Evolutionary conservation across 768 basidiomycete species (phyloP).

Genomic region (Rhodocollybia butyracea): DNA sequence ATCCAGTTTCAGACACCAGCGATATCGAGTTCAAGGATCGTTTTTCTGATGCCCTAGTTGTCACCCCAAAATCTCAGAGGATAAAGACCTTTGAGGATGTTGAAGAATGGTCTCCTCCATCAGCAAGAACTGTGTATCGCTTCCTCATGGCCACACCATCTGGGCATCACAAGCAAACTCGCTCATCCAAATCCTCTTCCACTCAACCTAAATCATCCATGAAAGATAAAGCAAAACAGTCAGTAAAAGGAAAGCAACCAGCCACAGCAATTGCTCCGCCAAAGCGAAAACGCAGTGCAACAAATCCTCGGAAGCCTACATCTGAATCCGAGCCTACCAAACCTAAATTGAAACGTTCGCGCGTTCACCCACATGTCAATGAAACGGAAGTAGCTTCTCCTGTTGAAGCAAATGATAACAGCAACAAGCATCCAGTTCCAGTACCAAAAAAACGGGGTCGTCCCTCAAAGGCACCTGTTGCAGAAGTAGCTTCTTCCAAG

Average conservation of each 20-base stretch:
- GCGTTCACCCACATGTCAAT: too few relatives aligned
- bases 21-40: background rate
- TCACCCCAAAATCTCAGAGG: background rate
- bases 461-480: background rate
- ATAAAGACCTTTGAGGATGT: background rate
- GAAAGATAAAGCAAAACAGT: background rate
- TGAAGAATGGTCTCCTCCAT: background rate
- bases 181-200: too few relatives aligned
- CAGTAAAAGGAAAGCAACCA: background rate
- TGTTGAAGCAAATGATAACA: too few relatives aligned
- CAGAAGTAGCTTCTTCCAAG: background rate
- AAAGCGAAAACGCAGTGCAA: too few relatives aligned
- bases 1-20: too few relatives aligned
- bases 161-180: too few relatives aligned
- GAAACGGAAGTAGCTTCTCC: too few relatives aligned
- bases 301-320: too few relatives aligned
- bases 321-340: too few relatives aligned
- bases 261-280: background rate
- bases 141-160: background rate
- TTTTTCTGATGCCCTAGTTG: background rate
- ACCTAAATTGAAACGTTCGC: too few relatives aligned
- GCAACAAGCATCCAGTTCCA: too few relatives aligned
- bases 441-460: too few relatives aligned
- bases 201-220: background rate
- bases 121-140: background rate